Evolutionary conservation across 106 monocot genomes (phyloP).

Genomic region (Dendrobium catenatum): DNA sequence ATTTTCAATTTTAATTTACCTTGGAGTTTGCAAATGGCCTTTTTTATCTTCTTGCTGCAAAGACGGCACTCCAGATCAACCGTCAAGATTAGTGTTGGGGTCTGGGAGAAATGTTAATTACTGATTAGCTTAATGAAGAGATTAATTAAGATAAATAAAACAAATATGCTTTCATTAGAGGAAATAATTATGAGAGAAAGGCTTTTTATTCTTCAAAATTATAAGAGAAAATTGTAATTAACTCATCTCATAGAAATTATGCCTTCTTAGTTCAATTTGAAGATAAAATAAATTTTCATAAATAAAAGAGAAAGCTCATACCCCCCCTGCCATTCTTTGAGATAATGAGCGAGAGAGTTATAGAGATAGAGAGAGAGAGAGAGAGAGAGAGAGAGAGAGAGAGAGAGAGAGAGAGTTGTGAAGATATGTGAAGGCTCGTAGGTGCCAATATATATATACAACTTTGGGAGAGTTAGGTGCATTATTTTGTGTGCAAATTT

Average conservation of each 20-base stretch:
- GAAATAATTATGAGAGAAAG: constrained; percentile 16
- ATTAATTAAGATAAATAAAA: too few species aligned
- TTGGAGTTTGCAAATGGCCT: constrained; percentile 22
- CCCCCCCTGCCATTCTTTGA: too few species aligned
- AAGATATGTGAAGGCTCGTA: too few species aligned
- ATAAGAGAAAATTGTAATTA: not conserved
- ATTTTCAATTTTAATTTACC: constrained; percentile 10
- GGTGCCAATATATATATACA: too few species aligned
- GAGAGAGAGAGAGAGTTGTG: not conserved
- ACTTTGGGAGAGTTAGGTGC: too few species aligned
- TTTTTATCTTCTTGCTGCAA: constrained; percentile 30
- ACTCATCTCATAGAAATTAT: not conserved
- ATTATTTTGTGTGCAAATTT: too few species aligned
- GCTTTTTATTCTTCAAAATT: constrained; percentile 2
- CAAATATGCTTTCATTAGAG: not conserved
- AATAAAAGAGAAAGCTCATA: not conserved
- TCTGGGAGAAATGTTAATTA: not conserved
- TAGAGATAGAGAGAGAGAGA: not conserved
- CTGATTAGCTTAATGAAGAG: too few species aligned
- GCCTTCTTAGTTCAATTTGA: too few species aligned
- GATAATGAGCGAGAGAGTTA: not conserved
- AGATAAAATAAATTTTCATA: not conserved
- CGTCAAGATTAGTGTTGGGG: constrained; percentile 18
- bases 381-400: not conserved
- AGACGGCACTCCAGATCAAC: constrained; percentile 25